Base-by-base conservation (phyloP, 176 grass and related monocot species). In the Triticum urartu region DNA sequence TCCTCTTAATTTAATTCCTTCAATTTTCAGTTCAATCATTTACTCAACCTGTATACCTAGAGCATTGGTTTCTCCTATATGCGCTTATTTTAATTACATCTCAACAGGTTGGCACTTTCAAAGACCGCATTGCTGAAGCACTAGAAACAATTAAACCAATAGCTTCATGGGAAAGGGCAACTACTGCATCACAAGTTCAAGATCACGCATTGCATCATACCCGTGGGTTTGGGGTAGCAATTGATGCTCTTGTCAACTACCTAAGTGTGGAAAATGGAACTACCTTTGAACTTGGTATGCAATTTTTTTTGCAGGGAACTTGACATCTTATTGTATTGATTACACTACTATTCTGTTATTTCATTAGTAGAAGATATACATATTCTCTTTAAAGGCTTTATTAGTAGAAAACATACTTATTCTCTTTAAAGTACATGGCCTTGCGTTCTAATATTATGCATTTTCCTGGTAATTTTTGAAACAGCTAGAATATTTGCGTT, bases 401-500 rank as follows among this genome's bases (percentile, higher is more conserved):
- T 17, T 75, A 59, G 56, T 75, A 56, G 64, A 83, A 56, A 33
- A 81, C 58, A 65, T 28, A 14, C 25, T 17, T 35, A 22, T 28
- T 64, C 42, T 80, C 8, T 73, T 79, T 72, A n/a, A 79, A 80
- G 40, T 73, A 58, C 14, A 74, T 84, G 34, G 42, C 33, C 18
- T 83, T 5, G 7, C 28, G 24, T 83, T 72, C n/a, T 62, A 64
- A 56, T 90, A 58, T 32, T 42, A 73, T 72, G 6, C 12, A 52
- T 85, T 70, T n/a, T 79, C 25, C 60, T 81, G 36, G 91, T 90
- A 40, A 42, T 86, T 71, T 82, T 12, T 62, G 84, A 67, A 72
- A 85, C 86, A 98, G 96, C 96, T 89, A 95, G 96, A 87, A 92
- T 95, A 81, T 98, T 95, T 89, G 88, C 72, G 1, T 98, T 98